These are phyloP conservation scores for Aspergillus saccharolyticus DNA, from an alignment of 495 filamentous ascomycete genomes.

Conservation along the genomic window DNA sequence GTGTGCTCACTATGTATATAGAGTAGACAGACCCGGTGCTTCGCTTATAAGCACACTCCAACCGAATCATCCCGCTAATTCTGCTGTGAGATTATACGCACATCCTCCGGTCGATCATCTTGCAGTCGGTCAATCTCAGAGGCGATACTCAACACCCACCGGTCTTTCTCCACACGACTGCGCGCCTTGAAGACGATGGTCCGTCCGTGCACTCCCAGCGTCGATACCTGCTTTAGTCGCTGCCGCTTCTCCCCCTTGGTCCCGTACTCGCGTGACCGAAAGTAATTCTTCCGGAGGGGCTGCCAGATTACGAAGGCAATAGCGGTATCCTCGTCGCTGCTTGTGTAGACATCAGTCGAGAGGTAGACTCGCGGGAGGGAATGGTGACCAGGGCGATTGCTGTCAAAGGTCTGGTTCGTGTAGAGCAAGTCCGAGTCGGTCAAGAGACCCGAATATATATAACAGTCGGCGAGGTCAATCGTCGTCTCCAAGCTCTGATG, in stretches of 20 bases:
- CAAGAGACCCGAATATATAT: constrained; percentile 65
- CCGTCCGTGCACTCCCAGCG: constrained; percentile 57
- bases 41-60: neutral
- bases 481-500: constrained; percentile 57
- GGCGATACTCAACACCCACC: constrained; percentile 68
- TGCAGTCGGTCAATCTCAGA: constrained; percentile 70
- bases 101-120: constrained; percentile 50
- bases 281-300: constrained; percentile 53
- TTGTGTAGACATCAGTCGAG: constrained; percentile 58
- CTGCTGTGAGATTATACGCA: constrained; percentile 41
- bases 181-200: constrained; percentile 68
- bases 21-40: too few species aligned
- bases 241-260: constrained; percentile 39
- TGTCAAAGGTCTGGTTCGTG: constrained; percentile 64
- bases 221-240: constrained; percentile 47
- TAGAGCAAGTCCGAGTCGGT: constrained; percentile 66
- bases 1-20: neutral
- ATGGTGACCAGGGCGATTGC: constrained; percentile 58
- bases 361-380: constrained; percentile 62
- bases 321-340: constrained; percentile 64
- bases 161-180: constrained; percentile 66
- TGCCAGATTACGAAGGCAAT: constrained; percentile 74
- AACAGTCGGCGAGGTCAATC: constrained; percentile 63
- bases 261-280: constrained; percentile 48
- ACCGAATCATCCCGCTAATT: neutral